Evolutionary conservation across 192 early-diverging fungal species (phyloP), one percentile per base, ranked within the genome.

Genomic region (Backusella australiensis): DNA sequence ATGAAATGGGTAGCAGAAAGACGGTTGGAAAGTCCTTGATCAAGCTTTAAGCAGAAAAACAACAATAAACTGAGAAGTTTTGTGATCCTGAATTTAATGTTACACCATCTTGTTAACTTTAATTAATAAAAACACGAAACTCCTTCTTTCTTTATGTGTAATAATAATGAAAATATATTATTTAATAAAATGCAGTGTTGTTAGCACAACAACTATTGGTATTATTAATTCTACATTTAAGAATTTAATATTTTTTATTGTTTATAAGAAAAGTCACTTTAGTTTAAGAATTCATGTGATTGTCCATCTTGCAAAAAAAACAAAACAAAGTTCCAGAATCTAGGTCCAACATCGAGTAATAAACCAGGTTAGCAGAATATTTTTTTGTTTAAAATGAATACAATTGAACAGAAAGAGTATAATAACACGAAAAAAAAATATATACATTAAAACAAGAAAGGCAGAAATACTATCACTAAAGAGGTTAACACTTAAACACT

Each of bases 21-120:
- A 92, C 92, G 7, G 85, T 85, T 19, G 94, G 93, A 79, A 95
- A 94, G 74, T 81, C 93, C 21, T 41, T 94, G 35, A 74, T 94
- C 42, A 83, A 86, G 74, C 53, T 26, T 59, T 59, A 59, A 59
- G 19, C 46, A 49, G 46, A 49, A 49, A 49, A 49, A n/a, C 46
- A 7, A 21, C 32, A 49, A n/a, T n/a, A 49, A 49, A 0, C 4
- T 4, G 5, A 49, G 19, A 49, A 49, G 46, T 6, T 49, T 21
- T 49, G 46, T 49, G 19, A 49, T 49, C 5, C 19, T n/a, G 19
- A 49, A n/a, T 49, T 6, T n/a, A 49, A 49, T 49, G 46, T 49
- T n/a, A 49, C 46, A 49, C 46, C 46, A 49, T 49, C 6, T 49
- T 49, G 46, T n/a, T 49, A 49, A 49, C 15, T 49, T 49, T 49